Conservation (phyloP, 1,284 basidiomycete species). For the Puccinia coronata region DNA sequence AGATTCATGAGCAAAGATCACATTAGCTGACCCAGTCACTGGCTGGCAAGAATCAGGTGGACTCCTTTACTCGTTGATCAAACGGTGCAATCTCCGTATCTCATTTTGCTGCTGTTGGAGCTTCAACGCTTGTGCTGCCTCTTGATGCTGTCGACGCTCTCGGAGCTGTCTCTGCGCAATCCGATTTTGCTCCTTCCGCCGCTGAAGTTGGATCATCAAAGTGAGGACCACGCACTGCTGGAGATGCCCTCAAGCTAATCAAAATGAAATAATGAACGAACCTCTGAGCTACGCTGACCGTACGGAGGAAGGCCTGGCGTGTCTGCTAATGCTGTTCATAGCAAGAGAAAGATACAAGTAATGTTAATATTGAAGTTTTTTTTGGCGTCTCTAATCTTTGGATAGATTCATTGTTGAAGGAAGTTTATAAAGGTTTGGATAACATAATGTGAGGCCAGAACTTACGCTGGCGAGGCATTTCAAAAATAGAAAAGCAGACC, state of each 20-base stretch:
- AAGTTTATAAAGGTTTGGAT: neutral
- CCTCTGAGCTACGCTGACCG: constrained; percentile 50
- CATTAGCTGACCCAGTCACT: neutral
- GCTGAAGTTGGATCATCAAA: constrained; percentile 13
- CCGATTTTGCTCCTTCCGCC: constrained; percentile 48
- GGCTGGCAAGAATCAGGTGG: neutral
- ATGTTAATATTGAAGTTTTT: neutral
- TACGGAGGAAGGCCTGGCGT: constrained; percentile 48
- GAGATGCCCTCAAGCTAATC: neutral
- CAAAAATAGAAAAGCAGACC: neutral
- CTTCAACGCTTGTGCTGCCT: constrained; percentile 42
- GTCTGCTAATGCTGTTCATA: constrained; percentile 36
- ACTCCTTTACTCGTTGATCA: constrained; percentile 38
- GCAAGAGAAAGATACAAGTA: neutral
- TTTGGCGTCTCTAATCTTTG: neutral
- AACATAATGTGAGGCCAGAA: neutral
- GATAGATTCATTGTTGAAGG: too few species aligned
- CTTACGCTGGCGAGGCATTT: constrained; percentile 35
- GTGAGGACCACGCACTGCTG: neutral
- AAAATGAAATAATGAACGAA: neutral
- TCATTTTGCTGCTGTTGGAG: constrained; percentile 42
- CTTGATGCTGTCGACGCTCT: constrained; percentile 47
- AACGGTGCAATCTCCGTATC: constrained; percentile 36
- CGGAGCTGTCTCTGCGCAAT: constrained; percentile 48
- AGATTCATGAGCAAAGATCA: neutral